A percentile compares a stretch with the other conserved stretches of the same genome.
Conservation (phyloP, 139 green algal species). For the Nannochloris sp. region DNA sequence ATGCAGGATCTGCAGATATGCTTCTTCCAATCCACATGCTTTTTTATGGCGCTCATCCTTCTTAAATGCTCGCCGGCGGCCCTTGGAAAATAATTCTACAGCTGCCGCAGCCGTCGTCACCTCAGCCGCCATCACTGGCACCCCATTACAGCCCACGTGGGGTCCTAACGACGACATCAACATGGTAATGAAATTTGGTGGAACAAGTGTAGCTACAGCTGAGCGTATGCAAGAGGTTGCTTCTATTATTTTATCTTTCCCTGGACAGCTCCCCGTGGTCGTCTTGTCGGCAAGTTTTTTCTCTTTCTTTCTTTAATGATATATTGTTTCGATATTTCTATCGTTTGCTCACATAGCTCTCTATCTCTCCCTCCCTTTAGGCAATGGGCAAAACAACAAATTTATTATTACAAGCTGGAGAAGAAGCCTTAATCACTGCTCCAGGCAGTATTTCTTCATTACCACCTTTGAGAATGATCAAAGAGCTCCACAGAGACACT, state of each 20-base stretch:
- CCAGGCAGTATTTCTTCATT: constrained; percentile 45
- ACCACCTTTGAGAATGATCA: constrained; percentile 56
- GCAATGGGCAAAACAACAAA: constrained; percentile 99
- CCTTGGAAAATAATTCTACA: neutral
- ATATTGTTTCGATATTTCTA: too few species aligned
- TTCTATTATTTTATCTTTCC: constrained; percentile 85
- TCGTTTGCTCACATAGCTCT: too few species aligned
- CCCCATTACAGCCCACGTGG: neutral
- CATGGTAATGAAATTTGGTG: constrained; percentile 96
- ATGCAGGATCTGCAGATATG: too few species aligned
- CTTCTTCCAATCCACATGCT: too few species aligned
- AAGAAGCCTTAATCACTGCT: constrained; percentile 55
- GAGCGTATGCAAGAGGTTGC: constrained; percentile 91
- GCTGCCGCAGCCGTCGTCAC: neutral
- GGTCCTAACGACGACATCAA: neutral
- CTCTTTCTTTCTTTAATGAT: too few species aligned
- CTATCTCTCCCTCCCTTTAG: too few species aligned
- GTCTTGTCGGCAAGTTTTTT: constrained; percentile 93
- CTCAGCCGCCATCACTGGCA: neutral
- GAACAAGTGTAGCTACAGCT: constrained; percentile 83
- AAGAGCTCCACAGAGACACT: constrained; percentile 61
- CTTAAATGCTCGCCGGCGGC: neutral
- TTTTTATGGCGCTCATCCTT: neutral
- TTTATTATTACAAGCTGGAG: constrained; percentile 79
- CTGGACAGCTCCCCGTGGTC: constrained; percentile 74